These are phyloP conservation scores for Beauveria bassiana DNA, from an alignment of 2,329 filamentous ascomycete species.

Conservation along the genomic window DNA sequence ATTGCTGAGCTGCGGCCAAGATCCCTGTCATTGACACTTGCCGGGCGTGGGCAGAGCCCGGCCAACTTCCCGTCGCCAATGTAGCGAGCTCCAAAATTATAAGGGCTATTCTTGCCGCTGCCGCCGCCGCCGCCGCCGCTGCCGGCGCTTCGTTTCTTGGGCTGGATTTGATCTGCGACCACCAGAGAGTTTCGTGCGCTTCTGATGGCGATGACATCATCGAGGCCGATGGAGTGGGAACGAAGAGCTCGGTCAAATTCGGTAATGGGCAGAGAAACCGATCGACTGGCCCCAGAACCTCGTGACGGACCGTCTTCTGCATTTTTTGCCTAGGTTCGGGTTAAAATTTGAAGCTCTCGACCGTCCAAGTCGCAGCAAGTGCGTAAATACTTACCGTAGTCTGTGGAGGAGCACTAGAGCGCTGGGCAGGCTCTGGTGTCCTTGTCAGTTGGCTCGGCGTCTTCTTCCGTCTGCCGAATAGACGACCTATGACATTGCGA, in stretches of 20 bases:
- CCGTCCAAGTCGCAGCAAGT: background rate
- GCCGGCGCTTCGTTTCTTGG: constrained; percentile 21
- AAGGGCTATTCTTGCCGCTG: constrained; percentile 15
- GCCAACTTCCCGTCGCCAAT: constrained; percentile 34
- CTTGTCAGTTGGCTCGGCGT: constrained; percentile 20
- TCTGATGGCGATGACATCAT: constrained; percentile 46
- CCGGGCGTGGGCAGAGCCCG: constrained; percentile 53
- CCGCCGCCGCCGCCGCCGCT: background rate
- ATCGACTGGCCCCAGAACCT: constrained; percentile 34
- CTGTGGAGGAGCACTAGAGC: constrained; percentile 1
- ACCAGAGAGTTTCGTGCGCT: constrained; percentile 47
- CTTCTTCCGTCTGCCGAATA: constrained; percentile 54
- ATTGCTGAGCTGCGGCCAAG: constrained; percentile 22
- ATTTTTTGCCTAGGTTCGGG: background rate
- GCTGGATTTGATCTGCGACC: constrained; percentile 30
- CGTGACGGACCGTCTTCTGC: background rate
- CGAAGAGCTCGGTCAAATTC: constrained; percentile 53
- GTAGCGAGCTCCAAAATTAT: constrained; percentile 14
- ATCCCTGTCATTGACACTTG: constrained; percentile 47
- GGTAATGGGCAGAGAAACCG: constrained; percentile 50
- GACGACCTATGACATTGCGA: constrained; percentile 45
- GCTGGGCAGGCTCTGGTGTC: background rate
- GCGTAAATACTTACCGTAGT: constrained; percentile 12
- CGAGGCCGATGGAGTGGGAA: constrained; percentile 52
- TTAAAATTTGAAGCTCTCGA: background rate